phyloP scores from a whole-genome alignment of 176 grass and related monocot genomes.

The Aegilops sharonensis region DNA sequence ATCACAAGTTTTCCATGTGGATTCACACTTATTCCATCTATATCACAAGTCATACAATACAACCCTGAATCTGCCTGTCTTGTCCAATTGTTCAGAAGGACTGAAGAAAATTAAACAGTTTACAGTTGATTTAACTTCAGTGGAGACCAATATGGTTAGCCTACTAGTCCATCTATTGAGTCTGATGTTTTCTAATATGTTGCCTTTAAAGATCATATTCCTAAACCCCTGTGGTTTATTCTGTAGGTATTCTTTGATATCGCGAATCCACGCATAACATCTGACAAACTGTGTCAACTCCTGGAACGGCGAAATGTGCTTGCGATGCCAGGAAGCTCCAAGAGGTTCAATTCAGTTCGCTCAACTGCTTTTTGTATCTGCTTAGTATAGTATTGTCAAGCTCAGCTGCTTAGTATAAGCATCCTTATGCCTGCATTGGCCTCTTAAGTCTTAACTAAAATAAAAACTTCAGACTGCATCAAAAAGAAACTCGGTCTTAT shows the following conservation, averaged over 20 bases:
- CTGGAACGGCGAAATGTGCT: slow-evolving; percentile 69
- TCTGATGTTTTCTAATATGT: background rate
- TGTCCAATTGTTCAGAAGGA: slow-evolving; percentile 50
- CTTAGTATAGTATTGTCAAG: background rate
- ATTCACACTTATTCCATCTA: background rate
- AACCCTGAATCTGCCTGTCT: background rate
- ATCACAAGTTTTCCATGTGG: background rate
- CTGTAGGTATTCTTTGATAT: slow-evolving; percentile 76
- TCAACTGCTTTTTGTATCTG: background rate
- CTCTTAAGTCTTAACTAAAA: background rate
- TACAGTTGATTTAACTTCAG: slow-evolving; percentile 46
- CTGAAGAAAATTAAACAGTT: slow-evolving; percentile 74
- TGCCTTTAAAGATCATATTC: background rate
- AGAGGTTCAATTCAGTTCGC: slow-evolving; percentile 37
- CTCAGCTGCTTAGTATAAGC: background rate
- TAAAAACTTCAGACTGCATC: background rate
- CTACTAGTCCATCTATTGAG: background rate
- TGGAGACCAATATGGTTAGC: slow-evolving; percentile 91
- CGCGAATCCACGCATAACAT: slow-evolving; percentile 49
- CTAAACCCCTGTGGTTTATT: background rate
- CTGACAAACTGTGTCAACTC: slow-evolving; percentile 62
- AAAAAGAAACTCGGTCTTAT: background rate
- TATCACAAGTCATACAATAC: background rate
- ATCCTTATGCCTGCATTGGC: background rate
- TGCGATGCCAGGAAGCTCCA: slow-evolving; percentile 73